Conservation (phyloP, 2,329 filamentous ascomycete genomes). For the Akanthomyces lecanii region DNA sequence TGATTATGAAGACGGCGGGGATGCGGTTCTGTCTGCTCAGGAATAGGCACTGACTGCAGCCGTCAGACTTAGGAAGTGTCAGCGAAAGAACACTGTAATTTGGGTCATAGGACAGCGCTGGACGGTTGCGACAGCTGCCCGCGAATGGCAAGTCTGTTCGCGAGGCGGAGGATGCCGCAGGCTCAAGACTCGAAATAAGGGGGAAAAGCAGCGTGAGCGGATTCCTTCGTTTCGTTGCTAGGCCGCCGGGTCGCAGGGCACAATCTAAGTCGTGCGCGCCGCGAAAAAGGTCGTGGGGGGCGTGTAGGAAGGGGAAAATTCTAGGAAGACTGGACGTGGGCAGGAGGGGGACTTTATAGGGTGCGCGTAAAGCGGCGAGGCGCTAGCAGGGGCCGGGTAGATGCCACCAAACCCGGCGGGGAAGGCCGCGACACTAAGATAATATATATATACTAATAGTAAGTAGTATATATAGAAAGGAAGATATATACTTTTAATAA, state of each 20-base stretch:
- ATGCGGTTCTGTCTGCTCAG: not conserved
- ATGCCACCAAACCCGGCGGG: constrained; percentile 15
- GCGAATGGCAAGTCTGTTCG: too few species aligned
- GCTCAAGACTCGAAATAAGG: too few species aligned
- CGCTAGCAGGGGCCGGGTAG: constrained; percentile 6
- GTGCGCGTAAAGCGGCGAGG: constrained; percentile 12
- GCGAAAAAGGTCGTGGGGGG: too few species aligned
- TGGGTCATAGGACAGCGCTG: not conserved
- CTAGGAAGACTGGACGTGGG: not conserved
- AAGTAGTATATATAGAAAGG: too few species aligned
- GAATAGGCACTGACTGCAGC: not conserved
- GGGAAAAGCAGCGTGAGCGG: too few species aligned
- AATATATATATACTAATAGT: too few species aligned
- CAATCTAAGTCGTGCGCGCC: too few species aligned
- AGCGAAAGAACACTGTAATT: not conserved
- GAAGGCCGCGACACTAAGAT: constrained; percentile 13
- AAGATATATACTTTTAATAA: too few species aligned
- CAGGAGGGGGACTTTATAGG: constrained; percentile 1
- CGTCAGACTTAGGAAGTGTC: not conserved
- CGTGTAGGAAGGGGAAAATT: too few species aligned
- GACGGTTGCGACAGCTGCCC: not conserved
- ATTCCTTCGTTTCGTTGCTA: too few species aligned
- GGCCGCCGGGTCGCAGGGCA: too few species aligned
- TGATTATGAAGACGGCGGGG: constrained; percentile 1
- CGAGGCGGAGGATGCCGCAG: too few species aligned